These are phyloP conservation scores for Penicillium glabrum DNA, from an alignment of 2,329 filamentous ascomycete genomes.

Conservation along the genomic window DNA sequence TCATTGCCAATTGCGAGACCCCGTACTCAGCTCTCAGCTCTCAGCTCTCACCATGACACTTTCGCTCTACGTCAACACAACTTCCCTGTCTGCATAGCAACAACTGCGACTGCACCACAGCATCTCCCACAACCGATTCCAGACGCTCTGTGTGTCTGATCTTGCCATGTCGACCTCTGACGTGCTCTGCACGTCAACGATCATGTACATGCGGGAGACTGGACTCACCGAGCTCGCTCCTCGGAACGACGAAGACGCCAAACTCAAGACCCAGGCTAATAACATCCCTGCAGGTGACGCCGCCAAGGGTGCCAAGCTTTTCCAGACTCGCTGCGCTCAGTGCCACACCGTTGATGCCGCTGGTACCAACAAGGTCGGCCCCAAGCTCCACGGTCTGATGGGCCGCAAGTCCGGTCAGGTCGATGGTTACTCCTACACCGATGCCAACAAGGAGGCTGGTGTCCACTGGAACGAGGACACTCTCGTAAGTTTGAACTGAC, in stretches of 20 bases:
- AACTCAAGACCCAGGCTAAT: not conserved
- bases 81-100: not conserved
- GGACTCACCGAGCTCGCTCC: slow-evolving; percentile 14
- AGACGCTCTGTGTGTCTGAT: not conserved
- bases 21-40: not conserved
- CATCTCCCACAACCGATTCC: not conserved
- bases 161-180: slow-evolving; percentile 28
- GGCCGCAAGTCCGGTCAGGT: slow-evolving; percentile 92
- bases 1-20: not conserved
- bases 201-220: slow-evolving; percentile 25
- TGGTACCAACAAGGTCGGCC: slow-evolving; percentile 97
- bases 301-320: slow-evolving; percentile 97
- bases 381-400: slow-evolving; percentile 94
- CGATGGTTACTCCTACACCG: slow-evolving; percentile 94
- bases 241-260: slow-evolving; percentile 12
- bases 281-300: slow-evolving; percentile 66
- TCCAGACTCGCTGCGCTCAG: slow-evolving; percentile 96
- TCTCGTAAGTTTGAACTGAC: slow-evolving; percentile 60
- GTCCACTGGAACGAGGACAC: slow-evolving; percentile 83
- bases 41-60: not conserved
- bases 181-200: slow-evolving; percentile 21
- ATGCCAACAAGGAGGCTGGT: slow-evolving; percentile 98
- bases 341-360: slow-evolving; percentile 93
- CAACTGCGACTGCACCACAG: not conserved
- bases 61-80: not conserved